Evolutionary conservation across 495 filamentous ascomycete species (phyloP), one percentile per base, ranked within the genome.

Genomic region (Penicillium tannophilum): DNA sequence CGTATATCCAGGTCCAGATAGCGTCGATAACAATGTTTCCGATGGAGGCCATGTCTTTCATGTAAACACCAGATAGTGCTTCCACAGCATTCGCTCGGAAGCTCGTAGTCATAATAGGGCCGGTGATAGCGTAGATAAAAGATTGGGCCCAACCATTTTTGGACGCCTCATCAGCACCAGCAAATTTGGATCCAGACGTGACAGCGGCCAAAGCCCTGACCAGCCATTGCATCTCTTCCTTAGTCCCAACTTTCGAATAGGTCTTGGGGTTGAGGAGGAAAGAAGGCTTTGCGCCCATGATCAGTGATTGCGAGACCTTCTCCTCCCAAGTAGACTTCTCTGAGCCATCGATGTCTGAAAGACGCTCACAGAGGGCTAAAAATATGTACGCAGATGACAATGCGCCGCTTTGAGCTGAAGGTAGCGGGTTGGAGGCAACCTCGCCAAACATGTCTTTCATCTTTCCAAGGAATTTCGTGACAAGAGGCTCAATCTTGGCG

Each of bases 251-350:
- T 65, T 95, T 96, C 35, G 87, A 82, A 73, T 92, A 97, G 8
- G 93, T 83, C 51, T 87, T 89, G 20, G 86, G 84, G 66, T 91
- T 96, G 1, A 98, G 79, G 7, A 97, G 76, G 69, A 93, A 93
- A 0, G 92, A 93, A 10, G 88, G 85, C 67, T 93, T 97, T 0
- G 90, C 84, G 11, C 84, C 82, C 16, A 84, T 70, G 0, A 76
- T 76, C 51, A 96, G 77, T 42, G 85, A 82, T 56, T 88, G 83
- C 42, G 86, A 81, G 17, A 79, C 65, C 19, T 91, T 78, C 9
- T 85, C 71, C 35, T 79, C 73, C 76, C 75, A 78, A 6, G 63
- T 61, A 19, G 72, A 64, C 31, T 69, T 70, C 11, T 74, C 68
- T 23, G 72, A 66, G 1, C 61, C 69, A 54, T 72, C 59, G 43